phyloP scores from a whole-genome alignment of 768 basidiomycete species.

The Psilocybe sp. region DNA sequence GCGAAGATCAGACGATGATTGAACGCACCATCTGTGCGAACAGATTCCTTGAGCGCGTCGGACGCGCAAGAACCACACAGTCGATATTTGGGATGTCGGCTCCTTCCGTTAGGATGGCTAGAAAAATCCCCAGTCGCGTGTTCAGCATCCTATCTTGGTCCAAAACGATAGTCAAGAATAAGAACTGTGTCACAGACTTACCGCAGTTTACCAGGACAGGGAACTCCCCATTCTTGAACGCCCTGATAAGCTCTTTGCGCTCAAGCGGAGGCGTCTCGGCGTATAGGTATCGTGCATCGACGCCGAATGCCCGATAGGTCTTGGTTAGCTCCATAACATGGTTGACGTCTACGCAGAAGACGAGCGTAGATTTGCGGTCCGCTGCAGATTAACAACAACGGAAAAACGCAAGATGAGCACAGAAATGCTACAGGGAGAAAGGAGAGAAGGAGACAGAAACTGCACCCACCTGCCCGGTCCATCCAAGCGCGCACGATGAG shows the following conservation, averaged over 20 bases:
- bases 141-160: no score
- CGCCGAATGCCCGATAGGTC: constrained; percentile 66
- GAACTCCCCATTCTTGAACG: constrained; percentile 70
- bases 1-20: neutral
- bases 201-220: constrained; percentile 92
- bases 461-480: constrained; percentile 84
- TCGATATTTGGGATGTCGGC: constrained; percentile 95
- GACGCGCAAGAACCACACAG: constrained; percentile 83
- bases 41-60: constrained; percentile 85
- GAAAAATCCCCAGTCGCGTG: neutral
- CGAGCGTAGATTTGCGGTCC: constrained; percentile 78
- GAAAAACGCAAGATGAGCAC: neutral
- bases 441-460: constrained; percentile 20
- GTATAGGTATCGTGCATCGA: constrained; percentile 84
- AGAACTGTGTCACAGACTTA: no score
- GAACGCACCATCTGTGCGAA: constrained; percentile 85
- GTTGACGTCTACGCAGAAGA: constrained; percentile 86
- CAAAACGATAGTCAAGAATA: no score
- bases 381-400: constrained; percentile 27
- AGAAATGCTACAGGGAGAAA: neutral
- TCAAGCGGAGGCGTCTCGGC: constrained; percentile 63
- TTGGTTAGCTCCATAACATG: constrained; percentile 78
- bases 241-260: constrained; percentile 59
- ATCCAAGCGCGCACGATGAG: constrained; percentile 83
- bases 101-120: constrained; percentile 89